Evolutionary conservation across 768 basidiomycete genomes (phyloP).

Genomic region (Termitomyces sp.): DNA sequence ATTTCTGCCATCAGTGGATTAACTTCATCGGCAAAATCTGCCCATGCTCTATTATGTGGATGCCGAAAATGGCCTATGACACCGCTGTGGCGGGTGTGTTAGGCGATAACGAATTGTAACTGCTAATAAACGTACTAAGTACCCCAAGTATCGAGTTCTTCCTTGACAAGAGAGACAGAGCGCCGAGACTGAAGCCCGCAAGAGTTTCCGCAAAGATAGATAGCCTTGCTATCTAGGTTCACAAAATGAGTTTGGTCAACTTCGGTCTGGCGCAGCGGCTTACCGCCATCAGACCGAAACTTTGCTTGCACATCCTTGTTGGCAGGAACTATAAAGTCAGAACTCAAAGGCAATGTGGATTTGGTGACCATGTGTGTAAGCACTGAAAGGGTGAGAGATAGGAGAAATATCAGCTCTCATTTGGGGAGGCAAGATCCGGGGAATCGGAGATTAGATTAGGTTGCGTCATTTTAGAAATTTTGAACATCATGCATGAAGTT

Average conservation of each 20-base stretch:
- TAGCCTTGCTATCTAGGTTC: conserved; percentile 49
- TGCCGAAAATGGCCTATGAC: conserved; percentile 90
- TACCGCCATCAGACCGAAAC: conserved; percentile 36
- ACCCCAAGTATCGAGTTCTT: conserved; percentile 86
- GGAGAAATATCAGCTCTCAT: conserved; percentile 3
- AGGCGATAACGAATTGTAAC: conserved; percentile 12
- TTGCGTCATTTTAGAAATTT: conserved; percentile 1
- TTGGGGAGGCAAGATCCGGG: conserved; percentile 3
- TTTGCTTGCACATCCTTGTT: conserved; percentile 47
- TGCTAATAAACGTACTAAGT: conserved; percentile 43
- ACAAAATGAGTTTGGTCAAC: conserved; percentile 4
- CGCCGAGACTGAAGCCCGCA: conserved; percentile 79
- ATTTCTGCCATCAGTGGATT: conserved; percentile 75
- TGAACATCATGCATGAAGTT: neutral
- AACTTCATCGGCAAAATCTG: conserved; percentile 67
- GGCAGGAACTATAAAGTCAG: conserved; percentile 56
- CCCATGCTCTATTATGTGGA: conserved; percentile 83
- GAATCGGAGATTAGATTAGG: conserved; percentile 12
- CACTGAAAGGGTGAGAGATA: neutral
- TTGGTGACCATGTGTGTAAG: conserved; percentile 4
- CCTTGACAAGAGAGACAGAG: conserved; percentile 66
- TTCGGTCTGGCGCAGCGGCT: too few species aligned
- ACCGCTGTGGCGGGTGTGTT: conserved; percentile 45
- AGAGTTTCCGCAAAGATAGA: conserved; percentile 96
- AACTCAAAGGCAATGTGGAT: conserved; percentile 34